Evolutionary conservation across 1,139 yeast species (phyloP), one percentile per base, ranked within the genome.

Genomic region (Blastobotrys serpentis): DNA sequence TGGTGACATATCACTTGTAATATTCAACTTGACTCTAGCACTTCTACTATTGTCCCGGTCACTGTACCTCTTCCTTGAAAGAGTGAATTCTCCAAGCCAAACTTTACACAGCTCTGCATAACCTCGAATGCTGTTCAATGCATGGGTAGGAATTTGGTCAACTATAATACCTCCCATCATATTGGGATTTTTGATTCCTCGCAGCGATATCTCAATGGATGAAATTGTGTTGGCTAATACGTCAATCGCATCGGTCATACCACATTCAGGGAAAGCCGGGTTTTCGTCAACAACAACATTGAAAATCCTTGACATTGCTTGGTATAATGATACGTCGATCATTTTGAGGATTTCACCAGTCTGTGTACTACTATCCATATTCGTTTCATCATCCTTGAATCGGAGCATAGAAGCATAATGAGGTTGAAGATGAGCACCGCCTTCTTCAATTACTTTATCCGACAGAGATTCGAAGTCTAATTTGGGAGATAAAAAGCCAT

Each of bases 201-300:
- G 73, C 18, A 84, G 65, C 0, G 85, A 71, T 10, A 86, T 81
- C 59, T 87, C 96, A 11, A 77, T 63, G 0, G 86, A 77, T 50
- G 79, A 78, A 23, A 86, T 77, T 0, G 87, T 78, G 53, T 77
- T 76, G 2, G 78, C 70, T 30, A 67, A 7, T 77, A 51, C n/a
- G 18, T 51, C 53, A 19, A 49, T 34, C 13, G 23, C 25, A 11
- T 36, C 40, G 3, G 40, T 36, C 25, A 36, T 7, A 4, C 40
- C 40, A 32, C 25, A 30, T 42, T 40, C 44, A 3, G 34, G 29
- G 23, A 37, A 47, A 4, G 23, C 37, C 22, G 40, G 40, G 14
- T 36, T 36, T 19, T 43, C 34, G 41, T 29, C 17, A 46, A 43
- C 41, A 7, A 36, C 22, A 4, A 36, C 40, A 11, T 36, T 36